phyloP scores from a whole-genome alignment of 208 protist species.

The Trypanosoma grayi region DNA sequence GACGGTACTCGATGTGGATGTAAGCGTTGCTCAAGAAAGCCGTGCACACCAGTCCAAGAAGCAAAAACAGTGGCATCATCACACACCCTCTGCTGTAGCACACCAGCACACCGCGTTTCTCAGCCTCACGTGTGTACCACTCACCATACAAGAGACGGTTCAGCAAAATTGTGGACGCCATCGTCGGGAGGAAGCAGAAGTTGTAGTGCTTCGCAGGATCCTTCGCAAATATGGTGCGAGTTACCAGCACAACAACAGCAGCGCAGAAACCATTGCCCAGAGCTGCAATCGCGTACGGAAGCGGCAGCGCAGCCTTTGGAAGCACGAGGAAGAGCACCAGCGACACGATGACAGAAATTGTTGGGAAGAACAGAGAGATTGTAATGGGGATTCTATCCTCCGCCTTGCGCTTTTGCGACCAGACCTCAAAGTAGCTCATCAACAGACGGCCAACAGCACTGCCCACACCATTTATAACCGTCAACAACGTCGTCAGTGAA shows the following conservation, averaged over 20 bases:
- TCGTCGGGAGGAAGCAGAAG: conserved; percentile 65
- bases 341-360: conserved; percentile 34
- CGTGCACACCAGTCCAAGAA: too few species aligned
- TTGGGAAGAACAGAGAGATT: conserved; percentile 41
- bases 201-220: conserved; percentile 88
- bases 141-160: conserved; percentile 29
- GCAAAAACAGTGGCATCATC: conserved; percentile 16
- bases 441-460: conserved; percentile 65
- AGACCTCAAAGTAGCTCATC: conserved; percentile 62
- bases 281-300: conserved; percentile 60
- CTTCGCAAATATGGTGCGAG: conserved; percentile 66
- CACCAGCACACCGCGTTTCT: background rate
- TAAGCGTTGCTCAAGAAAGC: too few species aligned
- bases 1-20: too few species aligned
- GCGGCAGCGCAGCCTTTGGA: conserved; percentile 39
- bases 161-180: conserved; percentile 40
- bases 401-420: conserved; percentile 22
- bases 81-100: conserved; percentile 17
- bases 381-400: conserved; percentile 43
- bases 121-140: conserved; percentile 17
- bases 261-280: conserved; percentile 65
- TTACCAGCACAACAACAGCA: conserved; percentile 45
- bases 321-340: conserved; percentile 64
- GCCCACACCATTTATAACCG: conserved; percentile 64
- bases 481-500: conserved; percentile 44